A percentile compares a stretch with the other conserved stretches of the same genome.
Evolutionary conservation across 768 basidiomycete genomes (phyloP).

Genomic region (Tylopilus plumbeoviolaceoides): DNA sequence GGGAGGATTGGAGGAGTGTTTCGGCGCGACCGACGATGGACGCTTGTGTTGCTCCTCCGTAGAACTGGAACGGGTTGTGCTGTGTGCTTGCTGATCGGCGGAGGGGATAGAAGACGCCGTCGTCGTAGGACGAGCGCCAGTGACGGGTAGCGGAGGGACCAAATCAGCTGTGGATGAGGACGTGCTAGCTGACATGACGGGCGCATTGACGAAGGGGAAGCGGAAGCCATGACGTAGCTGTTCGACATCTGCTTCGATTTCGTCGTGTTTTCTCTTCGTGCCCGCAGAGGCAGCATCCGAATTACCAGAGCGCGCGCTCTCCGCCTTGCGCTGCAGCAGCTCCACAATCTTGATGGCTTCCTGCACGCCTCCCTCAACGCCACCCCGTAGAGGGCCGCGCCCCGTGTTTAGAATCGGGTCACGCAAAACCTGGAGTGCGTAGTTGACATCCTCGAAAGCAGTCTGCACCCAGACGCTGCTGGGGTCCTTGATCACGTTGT

Average conservation of each 20-base stretch:
- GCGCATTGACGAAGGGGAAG: slow-evolving; percentile 40
- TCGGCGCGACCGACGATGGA: slow-evolving; percentile 5
- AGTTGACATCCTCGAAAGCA: slow-evolving; percentile 44
- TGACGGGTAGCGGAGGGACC: background rate
- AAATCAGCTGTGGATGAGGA: slow-evolving; percentile 1
- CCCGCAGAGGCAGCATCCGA: slow-evolving; percentile 24
- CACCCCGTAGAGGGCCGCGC: slow-evolving; percentile 30
- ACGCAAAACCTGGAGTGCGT: slow-evolving; percentile 42
- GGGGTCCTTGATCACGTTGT: slow-evolving; percentile 55
- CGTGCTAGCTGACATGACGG: slow-evolving; percentile 22
- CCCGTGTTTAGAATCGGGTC: slow-evolving; percentile 33
- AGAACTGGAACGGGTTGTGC: background rate
- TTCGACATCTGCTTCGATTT: slow-evolving; percentile 34
- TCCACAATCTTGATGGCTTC: slow-evolving; percentile 41
- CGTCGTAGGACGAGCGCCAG: background rate
- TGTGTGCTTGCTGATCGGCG: slow-evolving; percentile 1
- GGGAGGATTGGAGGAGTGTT: slow-evolving; percentile 14
- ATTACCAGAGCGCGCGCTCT: slow-evolving; percentile 23
- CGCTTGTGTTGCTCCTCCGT: slow-evolving; percentile 16
- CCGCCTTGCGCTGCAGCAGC: slow-evolving; percentile 38
- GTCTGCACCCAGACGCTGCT: slow-evolving; percentile 42
- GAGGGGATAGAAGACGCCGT: background rate
- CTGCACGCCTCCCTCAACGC: slow-evolving; percentile 30
- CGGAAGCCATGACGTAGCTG: slow-evolving; percentile 34
- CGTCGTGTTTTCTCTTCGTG: slow-evolving; percentile 42